Base-by-base conservation (phyloP, 192 early-diverging fungal genomes). In the Coemansia furcata region DNA sequence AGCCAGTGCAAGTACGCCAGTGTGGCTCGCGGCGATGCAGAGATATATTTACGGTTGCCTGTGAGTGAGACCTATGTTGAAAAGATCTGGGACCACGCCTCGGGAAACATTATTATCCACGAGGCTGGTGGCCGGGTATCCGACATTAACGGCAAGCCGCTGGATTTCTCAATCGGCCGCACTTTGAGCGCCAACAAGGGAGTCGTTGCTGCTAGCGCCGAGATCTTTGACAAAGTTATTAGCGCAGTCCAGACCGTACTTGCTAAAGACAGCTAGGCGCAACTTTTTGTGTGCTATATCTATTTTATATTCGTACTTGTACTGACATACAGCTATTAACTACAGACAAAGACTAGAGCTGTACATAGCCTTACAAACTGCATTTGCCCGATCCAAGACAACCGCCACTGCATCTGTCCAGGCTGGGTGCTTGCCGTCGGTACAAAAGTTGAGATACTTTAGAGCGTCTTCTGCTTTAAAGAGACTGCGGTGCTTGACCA, bases 1-100 rank as follows among this genome's bases (percentile, higher is more conserved):
- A 92, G 90, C 66, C 96, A 98, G 84, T 95, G 94, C 86, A 99
- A 99, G 77, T 99, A 99, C 71, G 92, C 87, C 49, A 86, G 93
- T 6, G 78, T 99, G 11, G 86, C 95, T 2, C 84, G 96, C 62
- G 98, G 96, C 33, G 93, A 98, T 81, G 96, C 95, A 2, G 90
- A 93, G 49, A 94, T 98, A 30, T 97, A 98, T 67, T 79, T 99
- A 43, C 82, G 98, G 29, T 60, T 98, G 21, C 95, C 95, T 6
- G 86, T 86, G 49, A 86, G 86, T 46, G 86, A 77, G 2, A 85
- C 86, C 21, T 99, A 99, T 73, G 86, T 90, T 46, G 98, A 99
- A 67, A 99, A 98, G 85, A 99, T 98, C 74, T 99, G 98, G 98
- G 98, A 99, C 78, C 98, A 99, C 82, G 98, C 93, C 42, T 91